A percentile compares a stretch with the other conserved stretches of the same genome.
Conservation (phyloP, 805 yeast genomes). For the Pichia nanzhaoensis region DNA sequence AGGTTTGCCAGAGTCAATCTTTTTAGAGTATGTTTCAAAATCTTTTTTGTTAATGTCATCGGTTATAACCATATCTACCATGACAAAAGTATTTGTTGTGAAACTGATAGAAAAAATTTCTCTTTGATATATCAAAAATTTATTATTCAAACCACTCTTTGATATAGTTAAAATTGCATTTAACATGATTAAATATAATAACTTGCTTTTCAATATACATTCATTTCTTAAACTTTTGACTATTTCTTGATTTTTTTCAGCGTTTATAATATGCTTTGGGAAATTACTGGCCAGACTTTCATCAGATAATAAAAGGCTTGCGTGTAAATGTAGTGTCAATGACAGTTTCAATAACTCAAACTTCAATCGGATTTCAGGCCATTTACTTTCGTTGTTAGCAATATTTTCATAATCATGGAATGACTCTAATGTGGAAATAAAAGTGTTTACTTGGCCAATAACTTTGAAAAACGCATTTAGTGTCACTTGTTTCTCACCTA, state of each 20-base stretch:
- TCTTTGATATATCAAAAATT: constrained; percentile 6
- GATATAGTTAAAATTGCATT: constrained; percentile 1
- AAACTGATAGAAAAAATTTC: constrained; percentile 10
- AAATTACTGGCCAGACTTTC: not conserved
- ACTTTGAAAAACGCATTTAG: not conserved
- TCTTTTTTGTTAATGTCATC: not conserved
- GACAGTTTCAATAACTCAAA: constrained; percentile 5
- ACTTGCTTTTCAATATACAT: not conserved
- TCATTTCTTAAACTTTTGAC: not conserved
- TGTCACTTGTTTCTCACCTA: not conserved
- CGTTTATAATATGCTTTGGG: not conserved
- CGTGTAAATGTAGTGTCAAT: not conserved
- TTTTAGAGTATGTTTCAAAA: too few relatives aligned
- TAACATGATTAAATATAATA: not conserved
- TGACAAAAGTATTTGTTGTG: too few relatives aligned
- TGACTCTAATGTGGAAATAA: not conserved
- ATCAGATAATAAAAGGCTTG: not conserved
- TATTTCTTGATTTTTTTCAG: not conserved
- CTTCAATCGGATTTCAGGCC: constrained; percentile 7
- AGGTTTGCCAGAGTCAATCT: not conserved
- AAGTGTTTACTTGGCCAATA: not conserved
- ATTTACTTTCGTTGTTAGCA: constrained; percentile 2
- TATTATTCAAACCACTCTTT: not conserved
- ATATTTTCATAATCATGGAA: not conserved
- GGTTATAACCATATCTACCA: constrained; percentile 2